phyloP scores from a whole-genome alignment of 2,329 filamentous ascomycete species.

The Podosphaera leucotricha region DNA sequence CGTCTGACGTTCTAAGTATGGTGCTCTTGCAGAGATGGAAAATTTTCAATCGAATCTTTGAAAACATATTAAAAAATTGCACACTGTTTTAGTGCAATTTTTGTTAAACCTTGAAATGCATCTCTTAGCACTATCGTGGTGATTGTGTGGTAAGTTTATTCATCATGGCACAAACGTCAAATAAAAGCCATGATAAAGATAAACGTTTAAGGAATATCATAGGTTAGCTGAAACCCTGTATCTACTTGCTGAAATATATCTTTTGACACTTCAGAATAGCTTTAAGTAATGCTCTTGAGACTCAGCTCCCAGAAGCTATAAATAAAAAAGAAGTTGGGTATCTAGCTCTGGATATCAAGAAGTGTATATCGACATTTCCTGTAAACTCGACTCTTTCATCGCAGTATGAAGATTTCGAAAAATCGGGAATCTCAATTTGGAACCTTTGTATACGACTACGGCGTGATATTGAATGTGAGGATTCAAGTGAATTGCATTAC shows the following conservation, averaged over 20 bases:
- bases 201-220: conserved; percentile 16
- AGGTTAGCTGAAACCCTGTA: conserved; percentile 8
- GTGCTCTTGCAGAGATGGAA: background rate
- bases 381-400: conserved; percentile 14
- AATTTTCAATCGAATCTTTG: background rate
- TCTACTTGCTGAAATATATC: background rate
- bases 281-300: conserved; percentile 10
- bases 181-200: conserved; percentile 11
- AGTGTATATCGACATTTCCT: conserved; percentile 17
- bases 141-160: background rate
- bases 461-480: conserved; percentile 15
- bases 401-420: conserved; percentile 27
- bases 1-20: background rate
- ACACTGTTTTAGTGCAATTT: background rate
- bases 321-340: conserved; percentile 4
- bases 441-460: conserved; percentile 35
- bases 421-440: conserved; percentile 35
- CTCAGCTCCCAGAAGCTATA: conserved; percentile 7
- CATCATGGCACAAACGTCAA: conserved; percentile 7
- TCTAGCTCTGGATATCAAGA: conserved; percentile 21
- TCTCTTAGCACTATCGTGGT: background rate
- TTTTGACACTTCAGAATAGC: conserved; percentile 4
- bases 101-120: background rate
- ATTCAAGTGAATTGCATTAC: conserved; percentile 5
- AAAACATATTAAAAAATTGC: background rate